These are phyloP conservation scores for Candida parachauliodes DNA, from an alignment of 805 yeast species.

Conservation along the genomic window DNA sequence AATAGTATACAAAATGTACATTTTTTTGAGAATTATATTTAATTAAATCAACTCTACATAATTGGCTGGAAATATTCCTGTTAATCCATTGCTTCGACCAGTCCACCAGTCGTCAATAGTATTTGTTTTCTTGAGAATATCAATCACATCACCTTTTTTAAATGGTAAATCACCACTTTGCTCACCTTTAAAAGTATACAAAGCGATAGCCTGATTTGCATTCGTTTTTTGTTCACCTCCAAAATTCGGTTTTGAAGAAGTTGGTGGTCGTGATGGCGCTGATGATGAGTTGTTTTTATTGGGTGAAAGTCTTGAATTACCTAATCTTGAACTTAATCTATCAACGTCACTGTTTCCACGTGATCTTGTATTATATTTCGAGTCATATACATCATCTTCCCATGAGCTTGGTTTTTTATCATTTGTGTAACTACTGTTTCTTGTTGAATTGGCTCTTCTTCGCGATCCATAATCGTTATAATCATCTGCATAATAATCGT, in stretches of 20 bases:
- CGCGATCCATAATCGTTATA: slow-evolving; percentile 34
- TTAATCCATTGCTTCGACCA: slow-evolving; percentile 75
- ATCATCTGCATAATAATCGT: slow-evolving; percentile 21
- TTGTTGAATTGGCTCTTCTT: slow-evolving; percentile 16
- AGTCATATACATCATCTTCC: slow-evolving; percentile 87
- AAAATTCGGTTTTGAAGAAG: slow-evolving; percentile 38
- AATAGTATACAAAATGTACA: not conserved
- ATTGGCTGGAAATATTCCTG: slow-evolving; percentile 97
- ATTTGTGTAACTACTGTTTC: slow-evolving; percentile 13
- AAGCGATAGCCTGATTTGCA: slow-evolving; percentile 82
- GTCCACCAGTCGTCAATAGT: slow-evolving; percentile 99
- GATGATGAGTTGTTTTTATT: slow-evolving; percentile 4
- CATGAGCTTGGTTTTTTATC: slow-evolving; percentile 39
- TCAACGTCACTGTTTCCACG: slow-evolving; percentile 32
- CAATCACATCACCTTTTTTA: slow-evolving; percentile 90
- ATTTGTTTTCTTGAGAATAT: slow-evolving; percentile 79
- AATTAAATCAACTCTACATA: slow-evolving; percentile 73
- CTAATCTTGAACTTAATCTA: slow-evolving; percentile 30
- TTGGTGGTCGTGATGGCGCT: slow-evolving; percentile 36
- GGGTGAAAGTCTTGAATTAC: slow-evolving; percentile 24
- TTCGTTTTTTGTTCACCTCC: slow-evolving; percentile 33
- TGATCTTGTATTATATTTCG: slow-evolving; percentile 23
- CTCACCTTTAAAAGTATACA: slow-evolving; percentile 86
- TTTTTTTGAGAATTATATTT: slow-evolving; percentile 1
- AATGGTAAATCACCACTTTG: slow-evolving; percentile 91